A percentile compares a stretch with the other conserved stretches of the same genome.
These are phyloP conservation scores for Penicillium sp. DNA, from an alignment of 2,329 filamentous ascomycete species.

Conservation along the genomic window DNA sequence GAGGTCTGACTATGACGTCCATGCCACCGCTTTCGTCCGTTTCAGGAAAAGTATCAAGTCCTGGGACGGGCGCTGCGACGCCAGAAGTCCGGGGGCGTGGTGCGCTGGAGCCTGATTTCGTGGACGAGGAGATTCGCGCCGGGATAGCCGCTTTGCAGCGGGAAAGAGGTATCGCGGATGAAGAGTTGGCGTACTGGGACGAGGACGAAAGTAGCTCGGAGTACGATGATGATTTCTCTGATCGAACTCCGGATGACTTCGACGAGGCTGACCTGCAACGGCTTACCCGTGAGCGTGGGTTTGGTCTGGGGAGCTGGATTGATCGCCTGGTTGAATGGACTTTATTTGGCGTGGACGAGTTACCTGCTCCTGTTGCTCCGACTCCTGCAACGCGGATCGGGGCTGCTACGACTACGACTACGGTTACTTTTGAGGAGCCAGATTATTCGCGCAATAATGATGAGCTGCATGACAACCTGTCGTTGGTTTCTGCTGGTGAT, in stretches of 20 bases:
- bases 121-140: conserved; percentile 44
- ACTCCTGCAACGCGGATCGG: conserved; percentile 16
- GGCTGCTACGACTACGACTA: conserved; percentile 19
- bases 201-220: conserved; percentile 27
- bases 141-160: conserved; percentile 38
- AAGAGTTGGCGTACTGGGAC: conserved; percentile 17
- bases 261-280: conserved; percentile 56
- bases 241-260: conserved; percentile 31
- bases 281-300: conserved; percentile 52
- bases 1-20: conserved; percentile 37
- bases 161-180: conserved; percentile 16
- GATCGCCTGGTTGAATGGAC: conserved; percentile 59
- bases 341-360: conserved; percentile 54
- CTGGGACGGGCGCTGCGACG: conserved; percentile 9
- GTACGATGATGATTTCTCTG: conserved; percentile 31
- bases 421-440: conserved; percentile 24
- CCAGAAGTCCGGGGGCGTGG: conserved; percentile 17
- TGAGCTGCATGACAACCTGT: conserved; percentile 13
- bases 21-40: conserved; percentile 9
- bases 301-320: conserved; percentile 57
- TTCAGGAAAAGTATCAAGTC: conserved; percentile 6
- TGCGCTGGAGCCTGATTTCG: conserved; percentile 48
- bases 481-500: conserved; percentile 17
- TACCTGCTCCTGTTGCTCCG: conserved; percentile 18
- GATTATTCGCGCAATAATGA: neutral